A percentile compares a stretch with the other conserved stretches of the same genome.
phyloP scores from a whole-genome alignment of 2,329 filamentous ascomycete genomes.

The Ilyonectria mors-panacis region DNA sequence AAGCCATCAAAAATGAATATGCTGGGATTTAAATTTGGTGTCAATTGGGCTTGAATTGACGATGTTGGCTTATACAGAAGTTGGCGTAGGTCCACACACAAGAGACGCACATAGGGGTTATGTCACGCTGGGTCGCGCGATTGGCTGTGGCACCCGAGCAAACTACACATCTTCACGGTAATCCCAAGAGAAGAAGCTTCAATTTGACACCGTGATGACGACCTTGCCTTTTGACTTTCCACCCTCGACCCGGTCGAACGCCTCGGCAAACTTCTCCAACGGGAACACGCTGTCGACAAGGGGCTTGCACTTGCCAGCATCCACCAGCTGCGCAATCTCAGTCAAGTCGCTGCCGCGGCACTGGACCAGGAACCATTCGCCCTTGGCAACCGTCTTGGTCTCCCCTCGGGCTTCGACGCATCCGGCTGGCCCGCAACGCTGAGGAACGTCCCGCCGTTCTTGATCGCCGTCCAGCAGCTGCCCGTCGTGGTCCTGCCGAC shows the following conservation, averaged over 20 bases:
- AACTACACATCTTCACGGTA: too few relatives aligned
- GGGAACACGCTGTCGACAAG: conserved; percentile 56
- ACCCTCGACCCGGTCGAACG: conserved; percentile 55
- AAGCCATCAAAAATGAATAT: too few relatives aligned
- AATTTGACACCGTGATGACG: conserved; percentile 52
- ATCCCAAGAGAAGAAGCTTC: neutral
- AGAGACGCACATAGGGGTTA: too few relatives aligned
- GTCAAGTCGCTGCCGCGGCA: conserved; percentile 54
- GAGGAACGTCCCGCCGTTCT: conserved; percentile 52
- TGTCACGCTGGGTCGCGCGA: too few relatives aligned
- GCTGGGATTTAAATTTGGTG: too few relatives aligned
- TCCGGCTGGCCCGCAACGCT: conserved; percentile 52
- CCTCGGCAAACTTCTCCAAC: conserved; percentile 57
- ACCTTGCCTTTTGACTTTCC: conserved; percentile 57
- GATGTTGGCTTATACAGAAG: too few relatives aligned
- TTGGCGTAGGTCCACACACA: too few relatives aligned
- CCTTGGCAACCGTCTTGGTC: conserved; percentile 49
- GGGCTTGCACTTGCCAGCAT: conserved; percentile 50
- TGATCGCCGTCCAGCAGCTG: conserved; percentile 54
- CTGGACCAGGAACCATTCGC: conserved; percentile 56
- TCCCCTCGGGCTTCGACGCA: conserved; percentile 48
- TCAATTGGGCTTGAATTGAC: too few relatives aligned
- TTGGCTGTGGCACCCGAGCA: too few relatives aligned
- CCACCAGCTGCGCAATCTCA: conserved; percentile 54
- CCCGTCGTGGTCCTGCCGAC: conserved; percentile 53